Percentiles rank a stretch among this genome's conserved stretches.
Conservation (phyloP, 2,329 filamentous ascomycete genomes). For the Colletotrichum caudatum region DNA sequence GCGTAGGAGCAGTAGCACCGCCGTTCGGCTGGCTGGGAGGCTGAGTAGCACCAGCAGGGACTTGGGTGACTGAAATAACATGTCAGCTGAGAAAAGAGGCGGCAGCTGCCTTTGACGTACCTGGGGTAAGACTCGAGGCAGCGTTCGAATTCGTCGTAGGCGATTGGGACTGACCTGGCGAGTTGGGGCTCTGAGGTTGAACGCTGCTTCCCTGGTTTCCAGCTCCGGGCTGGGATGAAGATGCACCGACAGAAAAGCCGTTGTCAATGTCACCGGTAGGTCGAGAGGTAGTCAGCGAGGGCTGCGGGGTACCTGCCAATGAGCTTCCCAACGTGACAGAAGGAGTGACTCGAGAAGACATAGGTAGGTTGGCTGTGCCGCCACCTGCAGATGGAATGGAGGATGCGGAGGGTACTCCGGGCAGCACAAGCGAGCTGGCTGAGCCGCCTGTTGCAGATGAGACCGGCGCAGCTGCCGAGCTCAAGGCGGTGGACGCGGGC, state of each 20-base stretch:
- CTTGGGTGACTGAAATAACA: background rate
- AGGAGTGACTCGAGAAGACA: background rate
- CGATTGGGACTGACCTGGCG: slow-evolving; percentile 5
- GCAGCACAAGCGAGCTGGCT: background rate
- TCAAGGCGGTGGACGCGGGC: background rate
- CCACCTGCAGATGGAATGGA: background rate
- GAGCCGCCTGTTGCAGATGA: background rate
- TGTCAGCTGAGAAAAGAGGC: background rate
- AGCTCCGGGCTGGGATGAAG: background rate
- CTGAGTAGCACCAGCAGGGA: background rate
- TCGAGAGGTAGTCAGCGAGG: background rate
- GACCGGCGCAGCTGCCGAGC: background rate
- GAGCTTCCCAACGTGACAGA: background rate
- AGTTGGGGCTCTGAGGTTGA: background rate
- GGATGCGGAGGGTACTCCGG: background rate
- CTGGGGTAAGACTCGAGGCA: background rate
- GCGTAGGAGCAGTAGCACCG: background rate
- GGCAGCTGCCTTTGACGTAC: background rate
- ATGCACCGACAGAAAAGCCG: background rate
- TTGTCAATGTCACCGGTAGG: too few relatives aligned
- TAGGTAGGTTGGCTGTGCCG: background rate
- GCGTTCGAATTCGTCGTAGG: background rate
- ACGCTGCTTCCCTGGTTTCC: background rate
- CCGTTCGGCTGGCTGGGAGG: background rate
- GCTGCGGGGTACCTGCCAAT: background rate